Evolutionary conservation across 495 filamentous ascomycete genomes (phyloP), one percentile per base, ranked within the genome.

Genomic region (Acidomyces sp.): DNA sequence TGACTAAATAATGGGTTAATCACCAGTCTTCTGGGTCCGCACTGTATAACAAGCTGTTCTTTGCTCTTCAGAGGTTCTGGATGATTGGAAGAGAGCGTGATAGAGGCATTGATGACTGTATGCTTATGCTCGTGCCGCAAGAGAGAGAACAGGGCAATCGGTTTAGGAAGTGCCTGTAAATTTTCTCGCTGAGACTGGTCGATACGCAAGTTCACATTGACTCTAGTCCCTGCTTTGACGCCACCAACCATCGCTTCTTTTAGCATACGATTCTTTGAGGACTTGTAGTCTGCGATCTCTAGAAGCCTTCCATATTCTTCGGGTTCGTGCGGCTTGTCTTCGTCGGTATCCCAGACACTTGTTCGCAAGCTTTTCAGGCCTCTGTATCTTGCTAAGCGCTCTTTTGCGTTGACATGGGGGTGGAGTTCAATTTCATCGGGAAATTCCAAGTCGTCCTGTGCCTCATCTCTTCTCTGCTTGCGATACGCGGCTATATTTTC

Each of bases 351-450:
- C 90, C 90, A 97, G 28, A 67, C 63, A 54, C 82, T 90, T 13
- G 81, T 79, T 46, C 82, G 76, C 41, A 96, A 55, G 55, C 77
- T 92, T 68, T 94, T 96, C 39, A 97, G 61, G 13, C 90, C 90
- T 54, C 90, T 64, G 62, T 92, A 97, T 36, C 81, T 72, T 11
- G 80, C 72, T 33, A 96, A 63, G 3, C 90, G 71, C 60, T 97
- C 90, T 29, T 84, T 65, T 2, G 87, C 90, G 28, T 82, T 67
- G 1, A 87, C 85, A 36, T 87, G 76, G 0, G 92, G 90, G 49
- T 80, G 83, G 29, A 97, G 68, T 58, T 97, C 90, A 51, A 96
- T 87, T 59, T 97, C 90, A 45, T 97, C 90, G 3, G 90, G 90
- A 62, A 96, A 97, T 51, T 95, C 88, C 13, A 80, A 70, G 55